Evolutionary conservation across 164 flowering plant genomes (phyloP).

Genomic region (Aristolochia contorta): DNA sequence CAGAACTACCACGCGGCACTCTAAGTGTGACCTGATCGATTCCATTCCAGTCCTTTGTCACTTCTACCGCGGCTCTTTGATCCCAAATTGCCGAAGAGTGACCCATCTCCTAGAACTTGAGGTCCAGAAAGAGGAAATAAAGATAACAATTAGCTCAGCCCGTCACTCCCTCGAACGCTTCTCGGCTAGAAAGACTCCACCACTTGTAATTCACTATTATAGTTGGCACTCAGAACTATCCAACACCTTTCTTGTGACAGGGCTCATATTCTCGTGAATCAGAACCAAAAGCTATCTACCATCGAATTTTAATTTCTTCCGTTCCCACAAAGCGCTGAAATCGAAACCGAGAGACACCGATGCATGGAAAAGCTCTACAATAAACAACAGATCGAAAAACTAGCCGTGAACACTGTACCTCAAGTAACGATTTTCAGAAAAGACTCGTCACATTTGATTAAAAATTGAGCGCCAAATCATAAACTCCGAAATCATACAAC

Average conservation of each 20-base stretch:
- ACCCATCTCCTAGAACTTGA: conserved; percentile 43
- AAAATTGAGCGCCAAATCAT: too few species aligned
- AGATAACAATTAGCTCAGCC: background rate
- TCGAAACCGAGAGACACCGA: background rate
- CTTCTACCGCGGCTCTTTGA: conserved; percentile 47
- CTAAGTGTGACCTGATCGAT: conserved; percentile 65
- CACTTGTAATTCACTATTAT: conserved; percentile 3
- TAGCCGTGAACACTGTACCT: too few species aligned
- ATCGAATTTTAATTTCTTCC: conserved; percentile 4
- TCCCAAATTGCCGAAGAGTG: conserved; percentile 74
- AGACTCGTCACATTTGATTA: too few species aligned
- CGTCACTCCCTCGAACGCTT: too few species aligned
- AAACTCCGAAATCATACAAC: too few species aligned
- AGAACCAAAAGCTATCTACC: conserved; percentile 13
- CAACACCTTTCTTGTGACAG: conserved; percentile 20
- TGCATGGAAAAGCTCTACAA: background rate
- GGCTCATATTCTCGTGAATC: conserved; percentile 9
- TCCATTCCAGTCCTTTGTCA: conserved; percentile 81
- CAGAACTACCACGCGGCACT: conserved; percentile 69
- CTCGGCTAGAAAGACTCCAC: background rate
- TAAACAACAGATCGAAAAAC: too few species aligned
- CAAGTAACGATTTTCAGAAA: too few species aligned
- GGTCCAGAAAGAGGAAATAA: conserved; percentile 3
- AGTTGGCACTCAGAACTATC: conserved; percentile 13
- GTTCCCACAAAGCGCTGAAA: background rate